Evolutionary conservation across 2,329 filamentous ascomycete species (phyloP).

Genomic region (Penicillium sp.): DNA sequence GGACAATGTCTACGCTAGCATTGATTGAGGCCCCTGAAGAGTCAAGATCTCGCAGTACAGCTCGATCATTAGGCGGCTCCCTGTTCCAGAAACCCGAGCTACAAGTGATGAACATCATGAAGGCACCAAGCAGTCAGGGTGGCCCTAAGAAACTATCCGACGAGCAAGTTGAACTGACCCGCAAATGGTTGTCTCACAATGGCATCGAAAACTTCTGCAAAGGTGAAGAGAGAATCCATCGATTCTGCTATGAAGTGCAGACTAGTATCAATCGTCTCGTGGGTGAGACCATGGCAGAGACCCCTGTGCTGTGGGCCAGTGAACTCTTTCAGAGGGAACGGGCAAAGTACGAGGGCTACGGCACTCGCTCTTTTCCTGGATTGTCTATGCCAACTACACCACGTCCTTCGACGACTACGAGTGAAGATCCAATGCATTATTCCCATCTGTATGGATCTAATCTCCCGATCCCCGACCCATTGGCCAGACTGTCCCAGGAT

Average conservation of each 20-base stretch:
- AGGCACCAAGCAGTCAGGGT: constrained; percentile 77
- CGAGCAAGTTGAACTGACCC: constrained; percentile 83
- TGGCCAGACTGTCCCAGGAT: constrained; percentile 35
- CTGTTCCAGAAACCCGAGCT: constrained; percentile 79
- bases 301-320: constrained; percentile 88
- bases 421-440: constrained; percentile 41
- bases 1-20: constrained; percentile 68
- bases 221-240: constrained; percentile 91
- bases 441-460: constrained; percentile 28
- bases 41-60: constrained; percentile 39
- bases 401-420: constrained; percentile 46
- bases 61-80: constrained; percentile 52
- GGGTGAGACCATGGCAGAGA: constrained; percentile 78
- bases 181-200: constrained; percentile 76
- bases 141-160: constrained; percentile 96
- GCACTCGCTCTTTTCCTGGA: constrained; percentile 36
- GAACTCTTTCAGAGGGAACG: constrained; percentile 78
- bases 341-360: constrained; percentile 42
- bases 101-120: constrained; percentile 83
- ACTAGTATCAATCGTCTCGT: constrained; percentile 82
- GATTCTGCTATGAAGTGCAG: constrained; percentile 87
- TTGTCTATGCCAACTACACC: constrained; percentile 48
- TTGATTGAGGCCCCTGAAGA: constrained; percentile 30
- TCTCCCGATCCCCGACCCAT: constrained; percentile 31
- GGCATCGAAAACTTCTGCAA: constrained; percentile 90